These are phyloP conservation scores for Chloris gayana DNA, from an alignment of 176 grass and related monocot genomes.

Conservation along the genomic window DNA sequence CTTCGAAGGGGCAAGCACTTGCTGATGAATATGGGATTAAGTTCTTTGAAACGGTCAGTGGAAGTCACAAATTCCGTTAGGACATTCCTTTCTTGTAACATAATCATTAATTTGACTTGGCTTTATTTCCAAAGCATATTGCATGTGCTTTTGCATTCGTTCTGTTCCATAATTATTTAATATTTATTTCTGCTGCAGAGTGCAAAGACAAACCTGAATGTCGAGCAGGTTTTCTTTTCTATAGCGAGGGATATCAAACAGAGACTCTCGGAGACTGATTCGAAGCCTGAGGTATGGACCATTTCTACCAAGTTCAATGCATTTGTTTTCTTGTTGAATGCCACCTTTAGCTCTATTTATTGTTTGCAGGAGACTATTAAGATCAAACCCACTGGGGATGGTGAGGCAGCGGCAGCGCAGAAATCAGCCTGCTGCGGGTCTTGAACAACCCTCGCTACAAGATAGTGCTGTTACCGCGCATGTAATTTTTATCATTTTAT, in stretches of 20 bases:
- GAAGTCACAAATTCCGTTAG: neutral
- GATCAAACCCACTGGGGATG: constrained; percentile 46
- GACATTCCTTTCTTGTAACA: constrained; percentile 4
- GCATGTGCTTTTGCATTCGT: neutral
- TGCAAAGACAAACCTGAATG: constrained; percentile 84
- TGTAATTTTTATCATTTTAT: constrained; percentile 55
- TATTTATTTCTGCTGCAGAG: constrained; percentile 44
- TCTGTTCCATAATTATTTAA: neutral
- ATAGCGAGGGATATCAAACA: constrained; percentile 76
- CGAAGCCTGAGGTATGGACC: constrained; percentile 47
- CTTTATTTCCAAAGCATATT: neutral
- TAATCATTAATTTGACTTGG: neutral
- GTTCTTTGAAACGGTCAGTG: constrained; percentile 83
- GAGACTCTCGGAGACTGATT: constrained; percentile 66
- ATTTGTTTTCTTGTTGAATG: neutral
- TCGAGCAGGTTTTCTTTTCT: constrained; percentile 82
- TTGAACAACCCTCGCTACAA: constrained; percentile 19
- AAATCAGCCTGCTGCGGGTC: constrained; percentile 59
- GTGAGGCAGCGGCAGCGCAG: constrained; percentile 17
- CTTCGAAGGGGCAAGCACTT: constrained; percentile 78
- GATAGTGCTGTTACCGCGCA: constrained; percentile 25
- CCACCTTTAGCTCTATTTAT: neutral
- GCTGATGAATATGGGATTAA: constrained; percentile 83
- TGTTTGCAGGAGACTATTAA: constrained; percentile 56
- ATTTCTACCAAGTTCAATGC: neutral